Conservation (phyloP, 2,329 filamentous ascomycete genomes). For the Fusarium anguioides region DNA sequence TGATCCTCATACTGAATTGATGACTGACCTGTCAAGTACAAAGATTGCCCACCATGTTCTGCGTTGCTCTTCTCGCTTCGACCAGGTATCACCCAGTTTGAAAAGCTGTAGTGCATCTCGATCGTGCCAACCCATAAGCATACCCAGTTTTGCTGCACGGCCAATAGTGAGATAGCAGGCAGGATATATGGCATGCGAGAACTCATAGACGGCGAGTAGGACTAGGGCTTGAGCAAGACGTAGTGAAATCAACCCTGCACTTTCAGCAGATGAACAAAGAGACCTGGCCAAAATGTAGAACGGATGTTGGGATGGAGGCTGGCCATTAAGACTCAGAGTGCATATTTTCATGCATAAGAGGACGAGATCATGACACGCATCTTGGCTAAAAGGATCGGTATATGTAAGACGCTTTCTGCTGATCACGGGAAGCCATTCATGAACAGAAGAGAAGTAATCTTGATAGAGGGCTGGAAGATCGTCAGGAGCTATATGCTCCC, state of each 20-base stretch:
- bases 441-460: constrained; percentile 3
- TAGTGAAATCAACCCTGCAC: neutral
- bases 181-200: constrained; percentile 11
- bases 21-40: constrained; percentile 2
- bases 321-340: neutral
- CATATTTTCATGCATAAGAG: constrained; percentile 14
- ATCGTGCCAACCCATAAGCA: constrained; percentile 3
- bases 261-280: constrained; percentile 5
- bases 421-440: constrained; percentile 11
- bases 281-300: neutral
- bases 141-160: constrained; percentile 2
- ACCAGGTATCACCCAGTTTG: constrained; percentile 8
- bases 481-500: neutral
- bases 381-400: constrained; percentile 3
- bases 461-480: neutral
- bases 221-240: neutral
- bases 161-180: constrained; percentile 8
- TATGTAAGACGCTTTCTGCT: constrained; percentile 5
- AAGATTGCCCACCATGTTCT: constrained; percentile 14
- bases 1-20: neutral
- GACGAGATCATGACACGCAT: constrained; percentile 8
- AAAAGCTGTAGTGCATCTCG: constrained; percentile 7
- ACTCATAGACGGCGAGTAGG: constrained; percentile 5
- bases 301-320: neutral
- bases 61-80: constrained; percentile 4